Base-by-base conservation (phyloP, 2,329 filamentous ascomycete species). In the Penicillium freii region DNA sequence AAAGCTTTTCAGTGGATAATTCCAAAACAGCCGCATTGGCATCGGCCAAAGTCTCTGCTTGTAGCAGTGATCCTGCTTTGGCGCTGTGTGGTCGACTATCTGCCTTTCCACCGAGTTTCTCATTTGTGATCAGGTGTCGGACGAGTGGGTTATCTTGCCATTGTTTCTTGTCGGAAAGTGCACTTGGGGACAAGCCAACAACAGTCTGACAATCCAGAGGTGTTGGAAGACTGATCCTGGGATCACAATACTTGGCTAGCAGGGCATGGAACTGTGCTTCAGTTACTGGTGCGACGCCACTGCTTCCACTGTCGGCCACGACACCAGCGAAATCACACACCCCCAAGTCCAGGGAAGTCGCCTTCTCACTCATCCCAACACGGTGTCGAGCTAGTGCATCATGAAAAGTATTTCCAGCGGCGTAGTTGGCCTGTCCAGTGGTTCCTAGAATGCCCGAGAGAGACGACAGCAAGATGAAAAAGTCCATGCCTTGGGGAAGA, bases 371-470 rank as follows among this genome's bases (percentile, higher is more conserved):
- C 9, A 43, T 45, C 0, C 56, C n/a, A 17, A 33, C 53, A 11
- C 73, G 72, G 19, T 69, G 62, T 4, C 60, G 64, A 13, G 71
- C 72, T n/a, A 77, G 54, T 1, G 71, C 69, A 46, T 76, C 73
- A 55, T 77, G 70, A 62, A 71, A 78, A 1, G 72, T 69, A 48
- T 71, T 71, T 21, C 66, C 76, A 9, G 75, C 74, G 3, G 71
- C 68, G 56, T 79, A 78, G 58, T 77, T 80, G 15, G 78, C 71
- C 49, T 82, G 71, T 4, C 76, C 74, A 5, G 72, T 62, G 48
- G 78, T 78, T 5, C 81, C 80, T 5, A 78, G 65, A 21, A 82
- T 64, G 1, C 75, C 74, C 23, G 75, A 72, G 1, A 73, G 61
- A 1, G 77, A 79, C 0, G 75, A 77, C 0, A 78, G 63, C 59